Evolutionary conservation across 257 asterid genomes (phyloP).

Genomic region (Pogostemon cablin): DNA sequence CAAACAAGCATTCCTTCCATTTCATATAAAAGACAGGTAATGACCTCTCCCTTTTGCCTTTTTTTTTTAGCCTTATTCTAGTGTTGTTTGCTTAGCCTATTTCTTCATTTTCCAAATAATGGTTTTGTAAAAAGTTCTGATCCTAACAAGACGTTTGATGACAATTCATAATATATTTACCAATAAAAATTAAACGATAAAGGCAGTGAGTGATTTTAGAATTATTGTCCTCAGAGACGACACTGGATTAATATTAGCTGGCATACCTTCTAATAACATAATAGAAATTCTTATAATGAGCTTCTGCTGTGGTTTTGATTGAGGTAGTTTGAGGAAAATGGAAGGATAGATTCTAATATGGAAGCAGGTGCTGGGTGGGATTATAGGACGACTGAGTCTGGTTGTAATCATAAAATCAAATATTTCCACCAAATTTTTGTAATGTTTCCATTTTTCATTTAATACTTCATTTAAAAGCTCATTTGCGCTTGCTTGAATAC

Average conservation of each 20-base stretch:
- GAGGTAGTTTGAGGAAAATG: not conserved
- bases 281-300: not conserved
- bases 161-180: not conserved
- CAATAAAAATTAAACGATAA: not conserved
- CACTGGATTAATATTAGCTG: not conserved
- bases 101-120: slow-evolving; percentile 5
- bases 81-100: not conserved
- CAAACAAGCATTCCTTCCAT: slow-evolving; percentile 43
- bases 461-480: too few species aligned
- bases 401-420: not conserved
- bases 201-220: not conserved
- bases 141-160: not conserved
- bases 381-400: too few species aligned
- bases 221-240: not conserved
- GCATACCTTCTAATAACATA: not conserved
- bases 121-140: not conserved
- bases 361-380: too few species aligned
- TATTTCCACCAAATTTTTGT: too few species aligned
- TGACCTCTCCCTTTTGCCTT: not conserved
- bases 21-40: slow-evolving; percentile 52
- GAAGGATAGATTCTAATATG: too few species aligned
- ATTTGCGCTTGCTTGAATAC: too few species aligned
- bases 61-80: not conserved
- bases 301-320: not conserved
- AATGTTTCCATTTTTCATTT: too few species aligned